Percentiles rank a stretch among this genome's conserved stretches.
Conservation (phyloP, 192 early-diverging fungal genomes). For the Anaeromyces robustus region DNA sequence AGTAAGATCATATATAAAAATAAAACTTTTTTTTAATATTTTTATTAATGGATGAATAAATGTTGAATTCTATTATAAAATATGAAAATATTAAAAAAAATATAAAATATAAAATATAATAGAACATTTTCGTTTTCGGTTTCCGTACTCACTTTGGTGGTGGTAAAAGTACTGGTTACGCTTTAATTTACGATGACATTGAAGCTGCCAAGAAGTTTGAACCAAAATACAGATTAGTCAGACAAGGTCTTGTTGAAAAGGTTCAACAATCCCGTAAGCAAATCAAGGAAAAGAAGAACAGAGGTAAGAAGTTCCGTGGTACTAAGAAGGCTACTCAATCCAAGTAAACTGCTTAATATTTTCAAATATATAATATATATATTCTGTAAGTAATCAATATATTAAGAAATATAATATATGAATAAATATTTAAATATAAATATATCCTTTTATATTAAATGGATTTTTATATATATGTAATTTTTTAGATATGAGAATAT, state of each 20-base stretch:
- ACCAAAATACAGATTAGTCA: conserved; percentile 90
- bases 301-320: conserved; percentile 95
- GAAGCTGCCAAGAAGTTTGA: conserved; percentile 96
- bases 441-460: too few relatives aligned
- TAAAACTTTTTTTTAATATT: neutral
- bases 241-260: conserved; percentile 51
- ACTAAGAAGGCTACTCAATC: conserved; percentile 61
- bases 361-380: neutral
- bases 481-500: neutral
- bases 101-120: neutral
- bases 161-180: conserved; percentile 89
- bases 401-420: too few relatives aligned
- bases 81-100: too few relatives aligned
- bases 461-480: too few relatives aligned
- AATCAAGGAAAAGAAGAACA: conserved; percentile 96
- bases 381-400: neutral
- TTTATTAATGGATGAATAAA: too few relatives aligned
- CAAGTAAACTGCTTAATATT: neutral
- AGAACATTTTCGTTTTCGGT: conserved; percentile 77
- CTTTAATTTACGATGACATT: conserved; percentile 86
- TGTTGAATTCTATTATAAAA: too few relatives aligned
- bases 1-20: conserved; percentile 8
- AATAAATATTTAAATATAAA: too few relatives aligned
- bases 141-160: conserved; percentile 95
- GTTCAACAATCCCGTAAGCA: conserved; percentile 81